A percentile compares a stretch with the other conserved stretches of the same genome.
These are phyloP conservation scores for Fusarium sp. DNA, from an alignment of 2,329 filamentous ascomycete species.

Conservation along the genomic window DNA sequence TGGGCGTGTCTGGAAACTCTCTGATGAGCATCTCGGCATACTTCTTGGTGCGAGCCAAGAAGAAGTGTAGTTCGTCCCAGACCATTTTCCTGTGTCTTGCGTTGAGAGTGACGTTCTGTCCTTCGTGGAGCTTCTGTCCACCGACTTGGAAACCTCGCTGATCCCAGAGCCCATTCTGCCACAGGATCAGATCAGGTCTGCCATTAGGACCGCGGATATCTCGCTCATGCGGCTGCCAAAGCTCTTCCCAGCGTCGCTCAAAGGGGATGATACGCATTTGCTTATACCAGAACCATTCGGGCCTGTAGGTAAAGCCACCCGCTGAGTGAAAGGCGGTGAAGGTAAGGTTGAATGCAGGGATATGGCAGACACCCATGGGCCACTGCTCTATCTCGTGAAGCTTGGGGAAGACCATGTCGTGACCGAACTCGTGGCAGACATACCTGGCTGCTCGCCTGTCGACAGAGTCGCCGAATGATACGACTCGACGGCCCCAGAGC, in stretches of 20 bases:
- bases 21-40: neutral
- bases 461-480: constrained; percentile 3
- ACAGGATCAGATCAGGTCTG: neutral
- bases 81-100: neutral
- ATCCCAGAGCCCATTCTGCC: constrained; percentile 9
- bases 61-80: constrained; percentile 6
- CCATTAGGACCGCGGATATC: neutral
- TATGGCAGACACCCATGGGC: neutral
- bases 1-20: neutral
- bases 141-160: neutral
- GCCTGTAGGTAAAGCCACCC: neutral
- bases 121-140: neutral
- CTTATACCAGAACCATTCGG: constrained; percentile 5
- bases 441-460: neutral
- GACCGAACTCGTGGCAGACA: neutral
- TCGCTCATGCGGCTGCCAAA: neutral
- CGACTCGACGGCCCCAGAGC: constrained; percentile 1
- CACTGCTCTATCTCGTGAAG: neutral
- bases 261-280: neutral
- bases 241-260: constrained; percentile 1
- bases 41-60: neutral
- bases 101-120: neutral
- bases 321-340: neutral
- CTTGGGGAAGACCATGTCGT: neutral
- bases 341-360: neutral